Conservation (phyloP, 108 stramenopile genomes). For the Nitzschia sp. region DNA sequence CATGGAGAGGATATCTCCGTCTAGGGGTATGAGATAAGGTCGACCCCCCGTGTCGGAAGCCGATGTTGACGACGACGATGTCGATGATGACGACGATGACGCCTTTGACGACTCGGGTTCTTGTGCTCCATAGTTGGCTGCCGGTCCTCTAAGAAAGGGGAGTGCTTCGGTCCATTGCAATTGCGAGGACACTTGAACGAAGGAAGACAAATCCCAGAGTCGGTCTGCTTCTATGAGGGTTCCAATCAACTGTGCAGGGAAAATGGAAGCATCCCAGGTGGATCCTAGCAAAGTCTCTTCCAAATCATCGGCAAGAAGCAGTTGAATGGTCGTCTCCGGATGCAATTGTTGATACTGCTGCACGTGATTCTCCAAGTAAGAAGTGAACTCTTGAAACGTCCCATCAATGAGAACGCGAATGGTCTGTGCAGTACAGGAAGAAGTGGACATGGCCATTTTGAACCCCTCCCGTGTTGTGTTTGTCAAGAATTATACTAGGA, state of each 20-base stretch:
- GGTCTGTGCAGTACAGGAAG: background rate
- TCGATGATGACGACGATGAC: too few relatives aligned
- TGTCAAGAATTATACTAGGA: too few relatives aligned
- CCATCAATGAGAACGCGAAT: conserved; percentile 11
- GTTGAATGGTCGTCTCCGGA: conserved; percentile 12
- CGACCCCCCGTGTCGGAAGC: background rate
- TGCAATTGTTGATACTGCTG: conserved; percentile 21
- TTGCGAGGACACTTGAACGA: conserved; percentile 2
- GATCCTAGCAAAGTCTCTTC: background rate
- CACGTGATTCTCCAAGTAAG: conserved; percentile 26
- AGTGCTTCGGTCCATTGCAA: conserved; percentile 23
- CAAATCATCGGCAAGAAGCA: conserved; percentile 4
- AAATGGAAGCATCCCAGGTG: conserved; percentile 35
- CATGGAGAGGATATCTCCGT: conserved; percentile 41
- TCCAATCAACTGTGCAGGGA: conserved; percentile 31
- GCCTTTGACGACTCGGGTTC: background rate
- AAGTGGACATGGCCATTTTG: too few relatives aligned
- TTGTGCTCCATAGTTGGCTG: background rate
- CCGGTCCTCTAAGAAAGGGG: conserved; percentile 22
- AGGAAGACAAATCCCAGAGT: conserved; percentile 25
- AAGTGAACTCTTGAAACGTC: conserved; percentile 20
- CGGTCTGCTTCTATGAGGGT: conserved; percentile 13
- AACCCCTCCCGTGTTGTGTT: too few relatives aligned
- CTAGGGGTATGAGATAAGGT: conserved; percentile 32
- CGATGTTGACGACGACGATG: too few relatives aligned